Conservation (phyloP, 495 filamentous ascomycete genomes). For the Hypomontagnella monticulosa region DNA sequence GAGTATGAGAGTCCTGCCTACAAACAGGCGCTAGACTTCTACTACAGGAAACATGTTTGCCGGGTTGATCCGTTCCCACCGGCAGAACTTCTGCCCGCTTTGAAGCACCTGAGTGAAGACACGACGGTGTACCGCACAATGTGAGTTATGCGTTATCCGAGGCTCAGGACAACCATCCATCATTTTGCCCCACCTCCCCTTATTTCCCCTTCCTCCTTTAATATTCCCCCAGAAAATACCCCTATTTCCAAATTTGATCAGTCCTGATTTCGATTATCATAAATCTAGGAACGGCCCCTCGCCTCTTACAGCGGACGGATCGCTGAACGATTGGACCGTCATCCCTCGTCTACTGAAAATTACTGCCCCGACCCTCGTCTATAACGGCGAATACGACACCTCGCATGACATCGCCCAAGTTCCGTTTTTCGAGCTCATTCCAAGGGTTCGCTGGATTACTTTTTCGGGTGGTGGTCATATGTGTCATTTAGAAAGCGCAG, state of each 20-base stretch:
- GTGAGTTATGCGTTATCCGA: slow-evolving; percentile 30
- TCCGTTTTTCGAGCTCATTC: slow-evolving; percentile 56
- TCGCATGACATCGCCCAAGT: slow-evolving; percentile 53
- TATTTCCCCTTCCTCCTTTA: too few relatives aligned
- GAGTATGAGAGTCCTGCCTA: slow-evolving; percentile 58
- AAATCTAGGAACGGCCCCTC: slow-evolving; percentile 52
- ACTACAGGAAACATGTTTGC: slow-evolving; percentile 53
- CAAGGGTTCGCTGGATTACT: slow-evolving; percentile 58
- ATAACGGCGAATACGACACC: slow-evolving; percentile 61
- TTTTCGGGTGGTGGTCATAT: slow-evolving; percentile 57
- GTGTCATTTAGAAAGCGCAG: slow-evolving; percentile 55
- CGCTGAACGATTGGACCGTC: slow-evolving; percentile 51
- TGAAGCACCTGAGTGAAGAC: slow-evolving; percentile 52
- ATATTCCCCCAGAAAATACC: background rate
- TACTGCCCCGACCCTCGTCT: slow-evolving; percentile 52
- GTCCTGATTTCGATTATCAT: slow-evolving; percentile 16
- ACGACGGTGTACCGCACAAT: slow-evolving; percentile 57
- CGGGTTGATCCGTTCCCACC: slow-evolving; percentile 50
- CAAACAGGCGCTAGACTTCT: slow-evolving; percentile 50
- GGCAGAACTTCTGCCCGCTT: slow-evolving; percentile 40
- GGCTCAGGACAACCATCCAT: background rate
- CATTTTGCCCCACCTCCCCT: too few relatives aligned
- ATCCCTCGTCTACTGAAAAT: slow-evolving; percentile 49
- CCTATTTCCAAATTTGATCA: background rate
- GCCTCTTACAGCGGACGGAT: slow-evolving; percentile 52